Percentiles rank a stretch among this genome's conserved stretches.
phyloP scores from a whole-genome alignment of 768 basidiomycete genomes.

The Mycena indigotica region DNA sequence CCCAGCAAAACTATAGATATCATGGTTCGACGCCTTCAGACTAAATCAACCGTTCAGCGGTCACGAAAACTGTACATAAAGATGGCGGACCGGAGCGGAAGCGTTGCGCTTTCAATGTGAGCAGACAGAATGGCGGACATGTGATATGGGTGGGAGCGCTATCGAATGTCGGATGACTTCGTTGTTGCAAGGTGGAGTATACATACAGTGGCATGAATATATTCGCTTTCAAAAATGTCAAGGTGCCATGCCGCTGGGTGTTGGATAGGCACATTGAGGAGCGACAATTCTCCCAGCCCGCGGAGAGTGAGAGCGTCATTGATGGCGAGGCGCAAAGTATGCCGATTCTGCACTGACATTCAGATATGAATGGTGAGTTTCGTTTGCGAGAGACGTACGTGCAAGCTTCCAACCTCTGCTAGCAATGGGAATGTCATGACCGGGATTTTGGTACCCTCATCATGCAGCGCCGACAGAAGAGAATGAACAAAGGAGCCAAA shows the following conservation, averaged over 20 bases:
- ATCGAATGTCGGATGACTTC: background rate
- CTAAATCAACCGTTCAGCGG: slow-evolving; percentile 25
- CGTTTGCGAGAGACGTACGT: slow-evolving; percentile 23
- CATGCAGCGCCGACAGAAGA: slow-evolving; percentile 62
- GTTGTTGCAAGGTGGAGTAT: slow-evolving; percentile 4
- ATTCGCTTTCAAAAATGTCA: slow-evolving; percentile 29
- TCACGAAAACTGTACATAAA: slow-evolving; percentile 4
- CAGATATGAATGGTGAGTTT: background rate
- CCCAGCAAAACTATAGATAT: slow-evolving; percentile 46
- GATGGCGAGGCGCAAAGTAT: slow-evolving; percentile 45
- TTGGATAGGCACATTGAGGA: slow-evolving; percentile 54
- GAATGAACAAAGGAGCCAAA: slow-evolving; percentile 69
- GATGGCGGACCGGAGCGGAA: slow-evolving; percentile 54
- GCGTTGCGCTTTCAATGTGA: slow-evolving; percentile 59
- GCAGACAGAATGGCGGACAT: slow-evolving; percentile 61
- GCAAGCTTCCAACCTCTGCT: slow-evolving; percentile 45
- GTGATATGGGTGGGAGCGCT: slow-evolving; percentile 46
- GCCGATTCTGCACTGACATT: slow-evolving; percentile 3
- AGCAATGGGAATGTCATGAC: slow-evolving; percentile 59
- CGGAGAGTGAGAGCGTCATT: slow-evolving; percentile 67
- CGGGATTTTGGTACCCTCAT: slow-evolving; percentile 69
- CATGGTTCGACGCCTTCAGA: slow-evolving; percentile 31
- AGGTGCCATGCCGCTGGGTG: slow-evolving; percentile 46
- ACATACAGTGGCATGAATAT: slow-evolving; percentile 30
- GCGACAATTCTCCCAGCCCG: slow-evolving; percentile 49